Evolutionary conservation across 176 grass and related monocot genomes (phyloP).

Genomic region (Thinopyrum elongatum): DNA sequence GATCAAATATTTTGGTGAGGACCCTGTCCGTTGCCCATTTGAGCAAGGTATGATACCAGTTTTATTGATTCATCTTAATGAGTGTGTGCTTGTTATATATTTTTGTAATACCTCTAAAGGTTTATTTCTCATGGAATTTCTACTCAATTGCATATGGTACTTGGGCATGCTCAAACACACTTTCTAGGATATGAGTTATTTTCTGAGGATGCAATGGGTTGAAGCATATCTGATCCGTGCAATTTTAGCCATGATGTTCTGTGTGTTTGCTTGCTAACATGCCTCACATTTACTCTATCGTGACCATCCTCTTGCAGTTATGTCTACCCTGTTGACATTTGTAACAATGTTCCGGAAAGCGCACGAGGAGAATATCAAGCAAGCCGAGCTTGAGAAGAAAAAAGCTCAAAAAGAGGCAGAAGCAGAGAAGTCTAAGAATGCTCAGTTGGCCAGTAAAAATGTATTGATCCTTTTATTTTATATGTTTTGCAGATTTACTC

Average conservation of each 20-base stretch:
- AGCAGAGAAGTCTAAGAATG: constrained; percentile 65
- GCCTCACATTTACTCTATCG: not conserved
- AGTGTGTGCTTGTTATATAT: not conserved
- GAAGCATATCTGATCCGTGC: not conserved
- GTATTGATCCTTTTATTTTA: constrained; percentile 30
- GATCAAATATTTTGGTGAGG: constrained; percentile 95
- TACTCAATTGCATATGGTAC: not conserved
- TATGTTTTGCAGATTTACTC: not conserved
- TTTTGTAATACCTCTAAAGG: not conserved
- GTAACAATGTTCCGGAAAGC: constrained; percentile 84
- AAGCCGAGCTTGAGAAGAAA: constrained; percentile 94
- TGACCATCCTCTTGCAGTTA: constrained; percentile 62
- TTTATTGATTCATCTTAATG: not conserved
- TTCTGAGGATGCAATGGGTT: not conserved
- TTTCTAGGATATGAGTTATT: not conserved
- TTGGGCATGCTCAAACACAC: not conserved
- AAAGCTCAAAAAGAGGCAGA: constrained; percentile 78
- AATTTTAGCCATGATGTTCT: not conserved
- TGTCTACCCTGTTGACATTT: constrained; percentile 83
- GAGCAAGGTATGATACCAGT: constrained; percentile 69
- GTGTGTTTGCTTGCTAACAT: constrained; percentile 15
- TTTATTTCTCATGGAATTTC: constrained; percentile 6
- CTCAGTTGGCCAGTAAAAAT: constrained; percentile 48
- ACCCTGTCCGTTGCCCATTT: constrained; percentile 94
- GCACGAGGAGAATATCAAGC: constrained; percentile 91